Evolutionary conservation across 495 filamentous ascomycete genomes (phyloP).

Genomic region (Tricharina praecox): DNA sequence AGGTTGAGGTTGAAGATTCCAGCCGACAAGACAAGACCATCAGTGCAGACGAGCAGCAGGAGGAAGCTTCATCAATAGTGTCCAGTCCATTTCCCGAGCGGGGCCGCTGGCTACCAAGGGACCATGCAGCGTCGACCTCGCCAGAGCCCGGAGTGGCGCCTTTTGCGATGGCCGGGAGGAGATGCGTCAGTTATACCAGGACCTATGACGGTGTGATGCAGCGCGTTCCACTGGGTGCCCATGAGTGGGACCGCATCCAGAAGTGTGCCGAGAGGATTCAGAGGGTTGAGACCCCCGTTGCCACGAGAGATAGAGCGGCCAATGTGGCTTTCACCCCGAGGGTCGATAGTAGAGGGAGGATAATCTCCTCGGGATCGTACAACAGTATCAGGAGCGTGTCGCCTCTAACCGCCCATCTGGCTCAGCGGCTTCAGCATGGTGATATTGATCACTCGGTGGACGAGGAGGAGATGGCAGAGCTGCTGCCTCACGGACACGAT

Average conservation of each 20-base stretch:
- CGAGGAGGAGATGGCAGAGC: background rate
- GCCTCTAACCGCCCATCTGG: background rate
- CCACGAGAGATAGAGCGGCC: background rate
- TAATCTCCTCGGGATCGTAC: constrained; percentile 5
- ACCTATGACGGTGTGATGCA: background rate
- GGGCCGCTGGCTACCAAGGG: background rate
- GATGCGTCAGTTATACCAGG: background rate
- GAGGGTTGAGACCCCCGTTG: background rate
- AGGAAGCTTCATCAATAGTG: too few species aligned
- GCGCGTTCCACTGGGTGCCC: background rate
- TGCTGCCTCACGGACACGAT: background rate
- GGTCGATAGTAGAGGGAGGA: background rate
- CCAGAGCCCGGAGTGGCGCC: background rate
- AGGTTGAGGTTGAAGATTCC: too few species aligned
- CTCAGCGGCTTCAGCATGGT: background rate
- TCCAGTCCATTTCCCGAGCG: too few species aligned
- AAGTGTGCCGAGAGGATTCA: background rate
- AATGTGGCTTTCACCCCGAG: background rate
- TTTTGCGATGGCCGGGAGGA: background rate
- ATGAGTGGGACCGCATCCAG: background rate
- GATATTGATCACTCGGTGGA: background rate
- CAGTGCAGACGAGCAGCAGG: too few species aligned
- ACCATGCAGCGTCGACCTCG: background rate
- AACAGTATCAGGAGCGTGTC: background rate
- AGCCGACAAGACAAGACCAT: too few species aligned